Base-by-base conservation (phyloP, 805 yeast genomes). In the Lachancea nothofagi region DNA sequence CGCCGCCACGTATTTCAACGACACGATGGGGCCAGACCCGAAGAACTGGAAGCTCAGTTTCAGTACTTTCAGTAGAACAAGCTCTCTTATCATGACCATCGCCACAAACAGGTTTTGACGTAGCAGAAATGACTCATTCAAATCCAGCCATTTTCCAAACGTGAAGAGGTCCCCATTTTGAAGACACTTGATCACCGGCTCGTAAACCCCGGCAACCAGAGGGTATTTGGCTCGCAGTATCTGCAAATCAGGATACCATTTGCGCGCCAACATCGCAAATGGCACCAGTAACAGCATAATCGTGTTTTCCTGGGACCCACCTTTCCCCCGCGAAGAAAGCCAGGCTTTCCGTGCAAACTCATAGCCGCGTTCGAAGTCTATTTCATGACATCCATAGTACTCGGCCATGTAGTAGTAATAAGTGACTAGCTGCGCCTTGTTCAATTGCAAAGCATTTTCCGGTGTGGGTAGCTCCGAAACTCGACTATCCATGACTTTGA, bases 351-450 rank as follows among this genome's bases (percentile, higher is more conserved):
- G 59, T 33, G 86, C 67, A 50, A 75, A 72, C 10, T 58, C 59
- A 41, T 72, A 73, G 3, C 82, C 80, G 10, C 62, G 61, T 2
- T 43, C 59, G 47, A 74, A 77, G 42, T 83, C 79, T 19, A 76
- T 76, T 41, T 80, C 83, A 38, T 47, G 47, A 50, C 82, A 80
- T 29, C 82, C 74, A 36, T 77, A 71, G 38, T 83, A 67, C 10
- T 80, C 68, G 2, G 89, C 86, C 53, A 78, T 70, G 61, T 78
- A 84, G 62, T 83, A 88, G 35, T 77, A 64, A 57, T 77, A 85
- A 2, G 76, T 71, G 27, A 80, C 75, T 3, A 75, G 67, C 36
- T 80, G 81, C 1, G 74, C 56, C 37, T 66, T 69, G n/a, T 73
- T 71, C 12, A 66, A 68, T 3, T 29, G 31, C 37, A 38, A 19